Base-by-base conservation (phyloP, 768 basidiomycete species). In the Pisolithus microcarpus region DNA sequence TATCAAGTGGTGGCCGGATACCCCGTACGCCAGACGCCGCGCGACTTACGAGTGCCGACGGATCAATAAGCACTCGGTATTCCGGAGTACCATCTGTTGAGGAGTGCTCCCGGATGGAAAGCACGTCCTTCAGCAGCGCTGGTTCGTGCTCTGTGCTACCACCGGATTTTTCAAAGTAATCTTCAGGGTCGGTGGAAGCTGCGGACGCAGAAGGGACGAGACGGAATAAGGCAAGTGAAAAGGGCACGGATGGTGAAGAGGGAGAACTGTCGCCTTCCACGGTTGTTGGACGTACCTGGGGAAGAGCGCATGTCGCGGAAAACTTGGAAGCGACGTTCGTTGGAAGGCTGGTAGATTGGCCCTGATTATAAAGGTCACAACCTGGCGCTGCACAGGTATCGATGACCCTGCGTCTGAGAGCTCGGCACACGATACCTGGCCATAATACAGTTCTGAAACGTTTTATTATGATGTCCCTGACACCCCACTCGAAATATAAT, bases 401-500 rank as follows among this genome's bases (percentile, higher is more conserved):
- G 23, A 90, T 53, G 1, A 78, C 78, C 2, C 73, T 76, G 7
- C 84, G 76, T n/a, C 90, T 75, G 24, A 94, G 67, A 23, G 84
- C 80, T 36, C 88, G 77, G 47, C 88, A 70, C 7, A 88, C 75
- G 10, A 81, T 78, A 0, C 83, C 80, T 15, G 81, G 81, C 87
- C 91, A 96, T 16, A 93, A 75, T 4, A 91, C 78, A 0, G 82
- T 87, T 60, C 87, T 75, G 61, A 94, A 92, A 10, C 90, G 82
- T 56, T 89, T 89, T 56, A 88, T 76, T 50, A 95, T 89, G 2
- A 81, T 73, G 44, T 90, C 85, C 58, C 76, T 83, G 46, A 89
- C 83, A 0, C 92, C 92, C 92, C 92, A 96, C 62, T 94, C 92
- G 55, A 95, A 95, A 63, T 84, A 87, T 43, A 83, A 75, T 65